These are phyloP conservation scores for Exophiala sp. DNA, from an alignment of 2,329 filamentous ascomycete species.

Conservation along the genomic window DNA sequence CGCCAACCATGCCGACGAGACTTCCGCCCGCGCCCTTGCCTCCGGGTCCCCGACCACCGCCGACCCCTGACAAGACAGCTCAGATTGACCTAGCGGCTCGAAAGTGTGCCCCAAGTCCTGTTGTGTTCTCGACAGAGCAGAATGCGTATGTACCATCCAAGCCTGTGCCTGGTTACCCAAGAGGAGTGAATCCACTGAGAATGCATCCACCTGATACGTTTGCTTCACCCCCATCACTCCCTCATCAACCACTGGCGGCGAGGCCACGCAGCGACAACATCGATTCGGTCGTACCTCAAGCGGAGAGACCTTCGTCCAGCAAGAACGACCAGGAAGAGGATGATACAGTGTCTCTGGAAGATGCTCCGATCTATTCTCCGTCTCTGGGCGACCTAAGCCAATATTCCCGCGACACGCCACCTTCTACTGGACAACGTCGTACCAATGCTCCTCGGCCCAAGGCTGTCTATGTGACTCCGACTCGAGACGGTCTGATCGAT, in stretches of 20 bases:
- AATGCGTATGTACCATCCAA: slow-evolving; percentile 18
- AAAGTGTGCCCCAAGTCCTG: slow-evolving; percentile 1
- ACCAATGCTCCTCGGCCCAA: not conserved
- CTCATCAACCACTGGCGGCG: not conserved
- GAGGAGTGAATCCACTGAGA: slow-evolving; percentile 21
- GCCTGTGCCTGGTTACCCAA: slow-evolving; percentile 6
- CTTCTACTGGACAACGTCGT: not conserved
- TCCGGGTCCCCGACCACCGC: not conserved
- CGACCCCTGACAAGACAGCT: not conserved
- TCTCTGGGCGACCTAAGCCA: slow-evolving; percentile 26
- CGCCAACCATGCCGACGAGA: not conserved
- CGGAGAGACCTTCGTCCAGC: not conserved
- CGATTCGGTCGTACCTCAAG: not conserved
- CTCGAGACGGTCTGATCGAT: slow-evolving; percentile 8
- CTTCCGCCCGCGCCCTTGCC: not conserved
- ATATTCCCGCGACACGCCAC: slow-evolving; percentile 23
- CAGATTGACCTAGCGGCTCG: not conserved
- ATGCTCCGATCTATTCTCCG: slow-evolving; percentile 27
- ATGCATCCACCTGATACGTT: slow-evolving; percentile 24
- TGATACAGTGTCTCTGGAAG: slow-evolving; percentile 16
- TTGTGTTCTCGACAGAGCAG: slow-evolving; percentile 17
- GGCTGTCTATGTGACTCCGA: slow-evolving; percentile 11
- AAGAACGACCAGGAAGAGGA: slow-evolving; percentile 15
- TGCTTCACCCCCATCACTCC: slow-evolving; percentile 7
- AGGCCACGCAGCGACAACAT: not conserved